These are phyloP conservation scores for Cairneyella variabilis DNA, from an alignment of 495 filamentous ascomycete genomes.

Conservation along the genomic window DNA sequence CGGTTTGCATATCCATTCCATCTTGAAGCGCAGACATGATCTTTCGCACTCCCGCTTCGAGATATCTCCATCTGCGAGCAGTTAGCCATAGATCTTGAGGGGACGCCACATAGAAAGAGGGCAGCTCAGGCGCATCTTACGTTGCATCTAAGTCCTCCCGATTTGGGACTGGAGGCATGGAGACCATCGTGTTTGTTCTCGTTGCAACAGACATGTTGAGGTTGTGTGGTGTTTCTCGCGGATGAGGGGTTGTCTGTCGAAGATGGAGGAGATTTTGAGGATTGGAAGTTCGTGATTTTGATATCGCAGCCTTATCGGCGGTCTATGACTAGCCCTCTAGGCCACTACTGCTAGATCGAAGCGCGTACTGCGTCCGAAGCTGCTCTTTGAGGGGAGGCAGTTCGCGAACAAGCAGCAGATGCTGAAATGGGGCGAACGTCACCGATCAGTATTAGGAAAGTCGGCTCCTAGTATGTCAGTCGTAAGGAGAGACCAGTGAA, in stretches of 20 bases:
- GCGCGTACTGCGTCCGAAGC: neutral
- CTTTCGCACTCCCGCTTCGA: conserved; percentile 80
- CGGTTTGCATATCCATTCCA: conserved; percentile 86
- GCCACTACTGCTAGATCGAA: neutral
- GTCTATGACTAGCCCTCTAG: neutral
- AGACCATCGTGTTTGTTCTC: neutral
- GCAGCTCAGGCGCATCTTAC: conserved; percentile 36
- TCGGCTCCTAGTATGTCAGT: too few species aligned
- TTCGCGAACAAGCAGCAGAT: conserved; percentile 13
- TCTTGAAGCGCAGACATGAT: conserved; percentile 91
- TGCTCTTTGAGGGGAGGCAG: conserved; percentile 4
- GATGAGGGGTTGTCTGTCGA: neutral
- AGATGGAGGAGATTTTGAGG: neutral
- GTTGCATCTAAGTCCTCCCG: conserved; percentile 82
- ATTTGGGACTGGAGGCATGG: conserved; percentile 53
- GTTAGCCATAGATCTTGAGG: neutral
- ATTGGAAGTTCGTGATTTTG: too few species aligned
- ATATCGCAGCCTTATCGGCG: too few species aligned
- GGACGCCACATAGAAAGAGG: too few species aligned
- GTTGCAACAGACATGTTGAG: conserved; percentile 18
- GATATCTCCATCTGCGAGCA: conserved; percentile 70
- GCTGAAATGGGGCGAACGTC: neutral
- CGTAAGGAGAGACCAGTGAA: too few species aligned
- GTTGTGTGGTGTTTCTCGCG: conserved; percentile 1
- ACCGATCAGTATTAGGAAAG: too few species aligned